Evolutionary conservation across 805 yeast genomes (phyloP).

Genomic region (Lipomyces mesembrius): DNA sequence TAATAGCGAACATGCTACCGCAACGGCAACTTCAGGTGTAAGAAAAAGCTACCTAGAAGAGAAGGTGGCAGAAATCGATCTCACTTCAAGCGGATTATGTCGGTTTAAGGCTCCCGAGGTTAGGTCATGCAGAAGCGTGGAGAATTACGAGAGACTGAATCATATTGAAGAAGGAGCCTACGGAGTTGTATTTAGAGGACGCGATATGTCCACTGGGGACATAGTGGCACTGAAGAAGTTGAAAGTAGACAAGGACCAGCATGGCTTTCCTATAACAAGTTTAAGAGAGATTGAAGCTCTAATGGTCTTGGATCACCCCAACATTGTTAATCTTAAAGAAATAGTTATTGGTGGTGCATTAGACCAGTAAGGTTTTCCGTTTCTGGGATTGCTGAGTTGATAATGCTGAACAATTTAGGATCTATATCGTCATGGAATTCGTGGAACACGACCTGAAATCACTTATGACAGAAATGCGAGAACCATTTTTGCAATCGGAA

Average conservation of each 20-base stretch:
- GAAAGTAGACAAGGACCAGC: slow-evolving; percentile 49
- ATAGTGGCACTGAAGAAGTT: slow-evolving; percentile 66
- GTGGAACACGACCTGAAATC: slow-evolving; percentile 43
- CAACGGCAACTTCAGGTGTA: background rate
- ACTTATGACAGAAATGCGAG: slow-evolving; percentile 39
- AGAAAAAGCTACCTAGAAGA: slow-evolving; percentile 2
- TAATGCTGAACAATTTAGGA: slow-evolving; percentile 21
- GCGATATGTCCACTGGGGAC: slow-evolving; percentile 50
- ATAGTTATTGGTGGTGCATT: slow-evolving; percentile 53
- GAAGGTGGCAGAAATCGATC: slow-evolving; percentile 1
- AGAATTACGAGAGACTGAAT: slow-evolving; percentile 40
- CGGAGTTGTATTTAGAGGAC: slow-evolving; percentile 65
- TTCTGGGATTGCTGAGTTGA: background rate
- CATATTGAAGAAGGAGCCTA: slow-evolving; percentile 49
- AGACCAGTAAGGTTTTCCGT: slow-evolving; percentile 31
- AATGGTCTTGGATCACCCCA: slow-evolving; percentile 55
- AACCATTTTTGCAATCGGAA: slow-evolving; percentile 43
- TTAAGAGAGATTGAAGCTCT: slow-evolving; percentile 66
- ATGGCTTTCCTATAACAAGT: slow-evolving; percentile 70
- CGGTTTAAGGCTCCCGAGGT: slow-evolving; percentile 15
- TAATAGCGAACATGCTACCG: background rate
- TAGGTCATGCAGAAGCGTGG: slow-evolving; percentile 32
- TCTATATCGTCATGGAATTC: slow-evolving; percentile 45
- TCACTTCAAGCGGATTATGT: slow-evolving; percentile 15
- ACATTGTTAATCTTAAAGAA: slow-evolving; percentile 59